Base-by-base conservation (phyloP, 768 basidiomycete genomes). In the Leccinum longicurvipes region DNA sequence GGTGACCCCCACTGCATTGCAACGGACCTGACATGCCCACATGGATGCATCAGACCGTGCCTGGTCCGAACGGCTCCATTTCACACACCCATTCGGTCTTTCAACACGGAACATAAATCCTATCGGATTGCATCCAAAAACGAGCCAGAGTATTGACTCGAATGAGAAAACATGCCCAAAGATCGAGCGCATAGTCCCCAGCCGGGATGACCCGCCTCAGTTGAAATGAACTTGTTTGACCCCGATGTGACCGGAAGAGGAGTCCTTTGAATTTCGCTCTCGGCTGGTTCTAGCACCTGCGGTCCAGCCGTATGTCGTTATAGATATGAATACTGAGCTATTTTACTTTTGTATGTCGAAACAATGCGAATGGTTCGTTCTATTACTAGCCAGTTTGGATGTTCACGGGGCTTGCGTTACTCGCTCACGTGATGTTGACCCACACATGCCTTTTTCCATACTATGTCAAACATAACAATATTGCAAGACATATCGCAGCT, bases 11-110 rank as follows among this genome's bases (percentile, higher is more conserved):
- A 45, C 64, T 36, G 21, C 42, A 64, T 63, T 36, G 58, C 62
- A 56, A 67, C 65, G 54, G 55, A 17, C 10, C 12, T 56, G 63
- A 62, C 63, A 60, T 55, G 15, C 19, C 64, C 64, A 61, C 59
- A 54, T 67, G 64, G 39, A 42, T 29, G 23, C 47, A 53, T 41
- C 45, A 29, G 19, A 52, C n/a, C 46, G 60, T 62, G 49, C 51
- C 58, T 60, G 47, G 41, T 11, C 17, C 9, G 42, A 19, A 32
- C 21, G 19, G 9, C 11, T 50, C 34, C 60, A 29, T 32, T 50
- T 47, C 56, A 39, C 53, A 50, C 39, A 19, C 19, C 24, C 23
- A 15, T 17, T 4, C 2, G 15, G 27, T 36, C 21, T 9, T 34
- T 27, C 24, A n/a, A 15, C 25, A 7, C 31, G 42, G 51, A 10